Percentiles rank a stretch among this genome's conserved stretches.
Evolutionary conservation across 129 eudicot species (phyloP).

Genomic region (Deinandra increscens): DNA sequence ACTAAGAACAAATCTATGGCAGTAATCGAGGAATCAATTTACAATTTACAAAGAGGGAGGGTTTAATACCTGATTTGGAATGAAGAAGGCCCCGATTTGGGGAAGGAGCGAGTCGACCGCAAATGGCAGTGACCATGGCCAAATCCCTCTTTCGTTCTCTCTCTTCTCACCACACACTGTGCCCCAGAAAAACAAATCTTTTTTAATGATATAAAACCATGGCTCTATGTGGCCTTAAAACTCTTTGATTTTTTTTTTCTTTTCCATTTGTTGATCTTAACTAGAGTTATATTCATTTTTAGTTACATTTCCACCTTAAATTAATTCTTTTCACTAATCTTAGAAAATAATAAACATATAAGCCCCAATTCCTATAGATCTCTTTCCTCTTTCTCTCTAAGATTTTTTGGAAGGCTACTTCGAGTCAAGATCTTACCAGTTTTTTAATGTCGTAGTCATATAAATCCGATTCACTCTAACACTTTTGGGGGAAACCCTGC

Average conservation of each 20-base stretch:
- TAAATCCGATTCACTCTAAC: too few species aligned
- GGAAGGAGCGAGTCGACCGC: conserved; percentile 50
- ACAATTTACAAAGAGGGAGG: background rate
- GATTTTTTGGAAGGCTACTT: too few species aligned
- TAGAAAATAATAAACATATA: too few species aligned
- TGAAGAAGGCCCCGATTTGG: conserved; percentile 47
- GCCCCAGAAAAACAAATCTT: conserved; percentile 11
- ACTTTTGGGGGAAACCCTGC: too few species aligned
- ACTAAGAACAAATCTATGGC: background rate
- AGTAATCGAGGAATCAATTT: background rate
- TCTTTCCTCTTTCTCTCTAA: too few species aligned
- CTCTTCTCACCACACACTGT: background rate
- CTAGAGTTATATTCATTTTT: too few species aligned
- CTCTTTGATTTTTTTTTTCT: background rate
- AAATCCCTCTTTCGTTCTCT: conserved; percentile 17
- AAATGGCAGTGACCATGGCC: conserved; percentile 64
- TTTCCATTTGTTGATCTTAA: background rate
- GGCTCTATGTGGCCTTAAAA: conserved; percentile 15
- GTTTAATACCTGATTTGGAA: conserved; percentile 28
- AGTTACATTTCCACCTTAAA: too few species aligned
- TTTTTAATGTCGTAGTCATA: too few species aligned
- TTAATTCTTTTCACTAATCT: too few species aligned
- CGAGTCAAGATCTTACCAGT: too few species aligned
- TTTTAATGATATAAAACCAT: conserved; percentile 6
- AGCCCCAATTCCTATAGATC: too few species aligned